Conservation (phyloP, 768 basidiomycete species). For the Mycena leptocephala region DNA sequence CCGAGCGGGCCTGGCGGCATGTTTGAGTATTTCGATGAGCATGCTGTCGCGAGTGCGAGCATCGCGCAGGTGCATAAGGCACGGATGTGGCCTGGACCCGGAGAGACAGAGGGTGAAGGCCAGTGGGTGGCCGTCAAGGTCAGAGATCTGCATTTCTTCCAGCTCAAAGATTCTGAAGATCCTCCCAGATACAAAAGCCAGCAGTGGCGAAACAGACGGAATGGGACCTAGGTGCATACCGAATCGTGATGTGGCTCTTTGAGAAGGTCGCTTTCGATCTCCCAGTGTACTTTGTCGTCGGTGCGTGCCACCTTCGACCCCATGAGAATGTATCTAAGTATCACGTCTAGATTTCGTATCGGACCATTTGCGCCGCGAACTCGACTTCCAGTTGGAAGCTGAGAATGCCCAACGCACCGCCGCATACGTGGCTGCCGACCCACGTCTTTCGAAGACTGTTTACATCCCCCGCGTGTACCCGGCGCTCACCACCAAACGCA, state of each 20-base stretch:
- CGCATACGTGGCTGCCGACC: slow-evolving; percentile 78
- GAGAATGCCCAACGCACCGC: slow-evolving; percentile 83
- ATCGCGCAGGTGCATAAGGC: slow-evolving; percentile 96
- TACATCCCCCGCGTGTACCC: slow-evolving; percentile 86
- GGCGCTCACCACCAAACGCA: slow-evolving; percentile 80
- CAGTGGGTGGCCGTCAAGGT: slow-evolving; percentile 92
- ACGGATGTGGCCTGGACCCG: slow-evolving; percentile 60
- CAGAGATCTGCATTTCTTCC: not conserved
- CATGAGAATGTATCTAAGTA: slow-evolving; percentile 35
- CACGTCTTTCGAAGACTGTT: slow-evolving; percentile 77
- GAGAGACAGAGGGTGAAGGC: slow-evolving; percentile 60
- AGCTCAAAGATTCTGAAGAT: not conserved
- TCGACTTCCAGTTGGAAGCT: slow-evolving; percentile 88
- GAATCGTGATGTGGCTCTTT: slow-evolving; percentile 84
- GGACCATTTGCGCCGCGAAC: slow-evolving; percentile 86
- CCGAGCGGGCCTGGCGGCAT: slow-evolving; percentile 80
- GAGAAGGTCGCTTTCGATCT: slow-evolving; percentile 89
- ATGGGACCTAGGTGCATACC: slow-evolving; percentile 83
- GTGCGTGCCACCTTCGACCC: slow-evolving; percentile 55
- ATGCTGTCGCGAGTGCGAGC: slow-evolving; percentile 89
- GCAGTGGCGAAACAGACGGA: slow-evolving; percentile 90
- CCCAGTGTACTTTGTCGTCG: slow-evolving; percentile 86
- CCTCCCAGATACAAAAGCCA: slow-evolving; percentile 80
- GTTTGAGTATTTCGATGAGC: slow-evolving; percentile 84
- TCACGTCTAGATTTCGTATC: slow-evolving; percentile 73